Evolutionary conservation across 345 rosid genomes (phyloP).

Genomic region (Lepidium sativum): DNA sequence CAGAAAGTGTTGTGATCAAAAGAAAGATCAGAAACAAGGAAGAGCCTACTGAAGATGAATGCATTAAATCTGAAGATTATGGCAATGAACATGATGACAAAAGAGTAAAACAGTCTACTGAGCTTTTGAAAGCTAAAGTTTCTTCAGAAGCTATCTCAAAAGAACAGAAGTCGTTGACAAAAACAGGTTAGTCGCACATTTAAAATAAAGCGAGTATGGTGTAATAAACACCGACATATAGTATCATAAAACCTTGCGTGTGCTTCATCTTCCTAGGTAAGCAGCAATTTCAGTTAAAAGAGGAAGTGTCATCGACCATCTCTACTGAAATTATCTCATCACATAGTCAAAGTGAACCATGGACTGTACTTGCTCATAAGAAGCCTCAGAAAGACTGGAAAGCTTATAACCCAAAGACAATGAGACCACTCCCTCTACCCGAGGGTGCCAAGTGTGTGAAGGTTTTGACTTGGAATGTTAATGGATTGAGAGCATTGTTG

Average conservation of each 20-base stretch:
- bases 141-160: constrained; percentile 6
- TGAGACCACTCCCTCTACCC: constrained; percentile 58
- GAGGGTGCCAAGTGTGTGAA: constrained; percentile 44
- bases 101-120: constrained; percentile 31
- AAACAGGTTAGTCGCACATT: constrained; percentile 31
- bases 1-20: constrained; percentile 23
- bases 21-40: constrained; percentile 25
- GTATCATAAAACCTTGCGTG: neutral
- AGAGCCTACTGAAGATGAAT: constrained; percentile 20
- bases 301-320: constrained; percentile 26
- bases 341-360: constrained; percentile 48
- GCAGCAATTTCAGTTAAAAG: constrained; percentile 21
- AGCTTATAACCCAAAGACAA: constrained; percentile 68
- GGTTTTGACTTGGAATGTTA: constrained; percentile 93
- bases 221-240: neutral
- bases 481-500: constrained; percentile 78
- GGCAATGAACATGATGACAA: constrained; percentile 27
- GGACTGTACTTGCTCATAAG: constrained; percentile 86
- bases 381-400: constrained; percentile 86
- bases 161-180: constrained; percentile 29
- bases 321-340: constrained; percentile 14
- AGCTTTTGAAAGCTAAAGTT: constrained; percentile 1
- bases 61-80: constrained; percentile 30
- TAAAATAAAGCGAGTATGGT: constrained; percentile 4
- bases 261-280: constrained; percentile 31